phyloP scores from a whole-genome alignment of 495 filamentous ascomycete genomes.

The Glonium stellatum region DNA sequence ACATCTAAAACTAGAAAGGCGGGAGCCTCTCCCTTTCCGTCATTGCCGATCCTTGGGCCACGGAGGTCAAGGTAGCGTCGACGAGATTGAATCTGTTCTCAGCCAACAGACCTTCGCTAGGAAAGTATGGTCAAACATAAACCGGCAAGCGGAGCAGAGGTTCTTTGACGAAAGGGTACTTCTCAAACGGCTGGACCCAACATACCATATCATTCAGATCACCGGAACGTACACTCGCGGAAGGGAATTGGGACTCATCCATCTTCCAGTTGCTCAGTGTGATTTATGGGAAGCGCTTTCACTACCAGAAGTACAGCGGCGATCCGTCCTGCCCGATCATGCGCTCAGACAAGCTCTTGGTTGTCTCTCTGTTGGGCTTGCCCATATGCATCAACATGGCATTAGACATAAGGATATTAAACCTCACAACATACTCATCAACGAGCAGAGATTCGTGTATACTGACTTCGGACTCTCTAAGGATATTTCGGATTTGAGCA shows the following conservation, averaged over 20 bases:
- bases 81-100: too few relatives aligned
- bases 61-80: too few relatives aligned
- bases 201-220: slow-evolving; percentile 19
- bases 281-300: slow-evolving; percentile 13
- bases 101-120: slow-evolving; percentile 6
- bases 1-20: not conserved
- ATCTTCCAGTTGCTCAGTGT: slow-evolving; percentile 15
- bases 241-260: slow-evolving; percentile 11
- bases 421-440: slow-evolving; percentile 16
- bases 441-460: slow-evolving; percentile 6
- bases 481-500: not conserved
- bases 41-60: too few relatives aligned
- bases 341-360: slow-evolving; percentile 9
- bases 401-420: slow-evolving; percentile 23
- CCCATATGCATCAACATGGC: slow-evolving; percentile 12
- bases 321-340: not conserved
- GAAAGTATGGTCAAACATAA: slow-evolving; percentile 9
- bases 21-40: too few relatives aligned
- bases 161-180: slow-evolving; percentile 12
- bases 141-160: not conserved
- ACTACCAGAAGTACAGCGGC: not conserved
- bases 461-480: slow-evolving; percentile 17
- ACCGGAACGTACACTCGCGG: slow-evolving; percentile 12
- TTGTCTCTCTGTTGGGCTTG: slow-evolving; percentile 13
- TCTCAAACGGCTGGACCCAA: slow-evolving; percentile 7